phyloP scores from a whole-genome alignment of 2,329 filamentous ascomycete genomes.

The Waltergamsia citrina region DNA sequence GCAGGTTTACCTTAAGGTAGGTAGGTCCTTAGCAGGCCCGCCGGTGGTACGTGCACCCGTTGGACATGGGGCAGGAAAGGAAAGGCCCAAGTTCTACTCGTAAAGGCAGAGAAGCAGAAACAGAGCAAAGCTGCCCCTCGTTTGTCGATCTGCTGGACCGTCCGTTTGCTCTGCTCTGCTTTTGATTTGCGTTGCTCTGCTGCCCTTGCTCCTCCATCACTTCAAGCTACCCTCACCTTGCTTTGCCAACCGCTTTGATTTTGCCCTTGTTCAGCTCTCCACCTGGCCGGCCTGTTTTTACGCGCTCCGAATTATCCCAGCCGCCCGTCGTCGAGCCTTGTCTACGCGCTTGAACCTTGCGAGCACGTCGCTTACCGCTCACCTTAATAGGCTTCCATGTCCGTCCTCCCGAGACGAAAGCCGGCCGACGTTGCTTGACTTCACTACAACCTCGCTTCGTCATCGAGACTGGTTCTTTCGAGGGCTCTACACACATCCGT shows the following conservation, averaged over 20 bases:
- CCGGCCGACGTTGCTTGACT: not conserved
- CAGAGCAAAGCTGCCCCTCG: conserved; percentile 2
- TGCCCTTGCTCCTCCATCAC: conserved; percentile 1
- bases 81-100: not conserved
- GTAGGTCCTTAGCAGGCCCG: no score
- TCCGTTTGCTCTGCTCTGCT: not conserved
- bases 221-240: not conserved
- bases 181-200: not conserved
- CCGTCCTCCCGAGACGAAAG: not conserved
- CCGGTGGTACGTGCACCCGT: no score
- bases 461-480: no score
- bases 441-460: not conserved
- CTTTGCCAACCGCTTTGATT: not conserved
- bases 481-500: no score
- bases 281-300: not conserved
- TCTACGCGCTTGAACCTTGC: not conserved
- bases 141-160: conserved; percentile 1
- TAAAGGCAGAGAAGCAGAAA: no score
- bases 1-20: no score
- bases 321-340: not conserved
- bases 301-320: not conserved
- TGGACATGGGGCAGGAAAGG: no score
- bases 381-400: not conserved
- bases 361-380: conserved; percentile 5
- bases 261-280: not conserved